These are phyloP conservation scores for Eremothecium cymbalariae DNA, from an alignment of 1,139 yeast species.

Conservation along the genomic window DNA sequence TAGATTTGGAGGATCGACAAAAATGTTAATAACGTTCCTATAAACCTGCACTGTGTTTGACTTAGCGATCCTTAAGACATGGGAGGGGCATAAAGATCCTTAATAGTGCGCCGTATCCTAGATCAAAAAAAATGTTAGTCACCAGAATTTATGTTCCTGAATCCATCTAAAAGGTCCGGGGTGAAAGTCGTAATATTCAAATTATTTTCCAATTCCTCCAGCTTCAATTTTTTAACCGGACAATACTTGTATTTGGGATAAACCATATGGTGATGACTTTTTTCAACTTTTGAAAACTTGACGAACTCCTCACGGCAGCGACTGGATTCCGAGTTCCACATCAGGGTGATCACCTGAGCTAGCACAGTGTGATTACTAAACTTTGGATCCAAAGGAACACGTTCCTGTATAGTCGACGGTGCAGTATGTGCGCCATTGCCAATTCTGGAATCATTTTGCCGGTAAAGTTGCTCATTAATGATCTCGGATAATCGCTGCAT, in stretches of 20 bases:
- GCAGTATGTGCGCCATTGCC: neutral
- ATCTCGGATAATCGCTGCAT: constrained; percentile 11
- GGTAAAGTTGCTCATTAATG: constrained; percentile 7
- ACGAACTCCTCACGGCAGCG: constrained; percentile 36
- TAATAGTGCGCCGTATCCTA: too few species aligned
- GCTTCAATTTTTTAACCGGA: constrained; percentile 11
- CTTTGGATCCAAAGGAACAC: constrained; percentile 11
- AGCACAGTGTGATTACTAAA: constrained; percentile 11
- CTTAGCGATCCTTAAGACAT: too few species aligned
- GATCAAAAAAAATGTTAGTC: too few species aligned
- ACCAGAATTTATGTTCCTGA: too few species aligned
- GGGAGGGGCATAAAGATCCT: too few species aligned
- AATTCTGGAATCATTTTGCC: neutral
- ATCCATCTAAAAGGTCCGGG: constrained; percentile 3
- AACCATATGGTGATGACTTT: constrained; percentile 36
- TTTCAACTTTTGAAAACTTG: constrained; percentile 36
- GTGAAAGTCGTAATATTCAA: constrained; percentile 1
- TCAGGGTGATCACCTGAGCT: constrained; percentile 38
- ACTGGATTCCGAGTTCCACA: constrained; percentile 41
- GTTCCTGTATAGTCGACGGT: neutral
- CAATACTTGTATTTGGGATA: constrained; percentile 39
- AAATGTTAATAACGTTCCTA: too few species aligned
- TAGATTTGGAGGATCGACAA: too few species aligned
- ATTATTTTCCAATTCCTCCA: constrained; percentile 8
- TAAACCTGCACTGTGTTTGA: too few species aligned